phyloP scores from a whole-genome alignment of 2,329 filamentous ascomycete genomes.

The Pestalotiopsis sp. region DNA sequence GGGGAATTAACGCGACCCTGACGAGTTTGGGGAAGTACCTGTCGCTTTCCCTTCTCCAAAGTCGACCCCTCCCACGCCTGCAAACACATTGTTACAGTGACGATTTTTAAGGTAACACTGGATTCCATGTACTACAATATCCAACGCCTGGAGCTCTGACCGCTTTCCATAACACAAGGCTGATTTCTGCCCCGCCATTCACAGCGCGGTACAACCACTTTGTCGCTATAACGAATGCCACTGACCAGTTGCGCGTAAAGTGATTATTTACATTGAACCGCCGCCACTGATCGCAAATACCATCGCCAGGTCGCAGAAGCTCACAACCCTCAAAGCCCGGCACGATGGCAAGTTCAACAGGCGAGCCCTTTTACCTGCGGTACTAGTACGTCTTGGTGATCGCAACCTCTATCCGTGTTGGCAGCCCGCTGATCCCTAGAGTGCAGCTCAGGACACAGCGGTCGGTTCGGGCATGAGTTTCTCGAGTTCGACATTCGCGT shows the following conservation, averaged over 20 bases:
- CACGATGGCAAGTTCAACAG: conserved; percentile 27
- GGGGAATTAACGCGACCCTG: too few species aligned
- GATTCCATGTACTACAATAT: neutral
- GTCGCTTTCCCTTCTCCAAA: too few species aligned
- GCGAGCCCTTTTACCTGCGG: conserved; percentile 90
- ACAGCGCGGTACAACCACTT: neutral
- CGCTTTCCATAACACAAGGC: conserved; percentile 9
- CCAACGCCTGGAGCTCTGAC: conserved; percentile 8
- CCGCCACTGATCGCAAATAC: neutral
- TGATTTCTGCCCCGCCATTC: conserved; percentile 10
- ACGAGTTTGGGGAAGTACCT: too few species aligned
- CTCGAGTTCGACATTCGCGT: conserved; percentile 96
- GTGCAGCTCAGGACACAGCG: conserved; percentile 92
- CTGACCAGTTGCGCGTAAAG: neutral
- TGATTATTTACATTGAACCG: neutral
- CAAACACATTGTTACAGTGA: too few species aligned
- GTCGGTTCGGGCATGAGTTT: conserved; percentile 97
- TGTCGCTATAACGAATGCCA: neutral
- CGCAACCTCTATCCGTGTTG: neutral
- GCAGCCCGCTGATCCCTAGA: neutral
- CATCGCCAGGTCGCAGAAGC: neutral
- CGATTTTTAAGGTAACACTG: too few species aligned
- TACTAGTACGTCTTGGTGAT: conserved; percentile 77
- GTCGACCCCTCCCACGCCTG: too few species aligned
- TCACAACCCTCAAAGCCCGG: neutral